phyloP scores from a whole-genome alignment of 805 yeast species.

The Sungouiozyma intestinalis region DNA sequence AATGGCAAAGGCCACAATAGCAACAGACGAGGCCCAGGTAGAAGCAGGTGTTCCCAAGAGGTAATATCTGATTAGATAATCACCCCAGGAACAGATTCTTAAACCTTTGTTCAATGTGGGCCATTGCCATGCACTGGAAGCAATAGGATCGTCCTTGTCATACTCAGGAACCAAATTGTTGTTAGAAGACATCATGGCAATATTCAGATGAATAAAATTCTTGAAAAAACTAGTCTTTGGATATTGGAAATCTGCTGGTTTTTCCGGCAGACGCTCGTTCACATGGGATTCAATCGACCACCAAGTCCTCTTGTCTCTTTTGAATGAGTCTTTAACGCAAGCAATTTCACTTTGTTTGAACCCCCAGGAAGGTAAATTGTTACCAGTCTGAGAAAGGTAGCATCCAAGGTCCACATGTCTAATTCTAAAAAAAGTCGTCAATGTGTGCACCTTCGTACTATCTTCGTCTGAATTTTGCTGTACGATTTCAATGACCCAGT shows the following conservation, averaged over 20 bases:
- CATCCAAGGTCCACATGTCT: conserved; percentile 56
- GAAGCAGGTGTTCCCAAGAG: conserved; percentile 70
- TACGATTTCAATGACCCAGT: conserved; percentile 83
- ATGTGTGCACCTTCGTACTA: conserved; percentile 50
- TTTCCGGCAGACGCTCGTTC: conserved; percentile 53
- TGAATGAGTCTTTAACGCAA: conserved; percentile 51
- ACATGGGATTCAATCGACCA: conserved; percentile 73
- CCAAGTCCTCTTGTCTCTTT: conserved; percentile 79
- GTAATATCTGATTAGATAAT: conserved; percentile 52
- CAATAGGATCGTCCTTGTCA: conserved; percentile 61
- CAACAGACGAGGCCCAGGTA: conserved; percentile 63
- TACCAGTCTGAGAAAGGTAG: conserved; percentile 67
- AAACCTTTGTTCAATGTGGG: conserved; percentile 68
- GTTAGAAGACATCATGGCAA: conserved; percentile 92
- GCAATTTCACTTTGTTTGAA: conserved; percentile 74
- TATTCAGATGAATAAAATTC: conserved; percentile 63
- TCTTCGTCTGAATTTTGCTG: conserved; percentile 50
- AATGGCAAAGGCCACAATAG: conserved; percentile 45
- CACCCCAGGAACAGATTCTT: conserved; percentile 70
- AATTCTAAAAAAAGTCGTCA: conserved; percentile 63
- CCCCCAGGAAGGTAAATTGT: conserved; percentile 70
- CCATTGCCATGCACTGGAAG: conserved; percentile 85
- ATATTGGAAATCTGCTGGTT: conserved; percentile 29
- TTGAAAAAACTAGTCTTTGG: conserved; percentile 72
- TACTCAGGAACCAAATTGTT: conserved; percentile 71